phyloP scores from a whole-genome alignment of 2,329 filamentous ascomycete species.

The Diplodia seriata region DNA sequence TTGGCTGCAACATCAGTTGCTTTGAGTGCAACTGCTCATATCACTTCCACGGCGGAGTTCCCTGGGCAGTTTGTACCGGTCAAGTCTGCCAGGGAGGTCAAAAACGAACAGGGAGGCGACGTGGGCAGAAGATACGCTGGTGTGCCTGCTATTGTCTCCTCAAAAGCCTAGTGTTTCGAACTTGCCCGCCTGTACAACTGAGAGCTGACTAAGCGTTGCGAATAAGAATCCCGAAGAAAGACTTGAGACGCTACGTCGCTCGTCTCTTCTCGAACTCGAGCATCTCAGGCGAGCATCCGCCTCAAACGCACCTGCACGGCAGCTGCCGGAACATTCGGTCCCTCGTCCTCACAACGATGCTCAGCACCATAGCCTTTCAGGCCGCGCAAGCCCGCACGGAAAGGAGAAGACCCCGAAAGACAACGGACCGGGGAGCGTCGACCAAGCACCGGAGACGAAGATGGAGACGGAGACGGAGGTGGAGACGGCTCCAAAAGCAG shows the following conservation, averaged over 20 bases:
- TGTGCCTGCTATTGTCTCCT: slow-evolving; percentile 22
- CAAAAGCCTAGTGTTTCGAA: slow-evolving; percentile 13
- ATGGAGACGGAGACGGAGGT: neutral
- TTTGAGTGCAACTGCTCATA: slow-evolving; percentile 10
- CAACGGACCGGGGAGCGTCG: neutral
- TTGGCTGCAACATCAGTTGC: slow-evolving; percentile 15
- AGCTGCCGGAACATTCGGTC: slow-evolving; percentile 46
- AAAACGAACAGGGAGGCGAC: neutral
- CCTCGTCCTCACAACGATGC: slow-evolving; percentile 31
- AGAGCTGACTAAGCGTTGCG: slow-evolving; percentile 41
- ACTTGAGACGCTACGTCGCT: slow-evolving; percentile 56
- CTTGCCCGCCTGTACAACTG: slow-evolving; percentile 19
- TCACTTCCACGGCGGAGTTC: slow-evolving; percentile 4
- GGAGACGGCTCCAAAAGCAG: slow-evolving; percentile 8
- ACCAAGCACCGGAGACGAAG: neutral
- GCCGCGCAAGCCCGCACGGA: slow-evolving; percentile 19
- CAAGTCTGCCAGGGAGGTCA: slow-evolving; percentile 9
- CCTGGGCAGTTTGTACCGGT: slow-evolving; percentile 26
- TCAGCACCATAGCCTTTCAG: slow-evolving; percentile 33
- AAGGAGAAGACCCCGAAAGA: slow-evolving; percentile 3
- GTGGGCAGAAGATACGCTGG: neutral
- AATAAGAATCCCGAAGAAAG: slow-evolving; percentile 54
- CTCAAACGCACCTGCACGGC: slow-evolving; percentile 41
- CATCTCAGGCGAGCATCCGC: slow-evolving; percentile 47
- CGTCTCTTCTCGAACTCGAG: slow-evolving; percentile 53